phyloP scores from a whole-genome alignment of 208 protist species.

The Trypanosoma melophagium region DNA sequence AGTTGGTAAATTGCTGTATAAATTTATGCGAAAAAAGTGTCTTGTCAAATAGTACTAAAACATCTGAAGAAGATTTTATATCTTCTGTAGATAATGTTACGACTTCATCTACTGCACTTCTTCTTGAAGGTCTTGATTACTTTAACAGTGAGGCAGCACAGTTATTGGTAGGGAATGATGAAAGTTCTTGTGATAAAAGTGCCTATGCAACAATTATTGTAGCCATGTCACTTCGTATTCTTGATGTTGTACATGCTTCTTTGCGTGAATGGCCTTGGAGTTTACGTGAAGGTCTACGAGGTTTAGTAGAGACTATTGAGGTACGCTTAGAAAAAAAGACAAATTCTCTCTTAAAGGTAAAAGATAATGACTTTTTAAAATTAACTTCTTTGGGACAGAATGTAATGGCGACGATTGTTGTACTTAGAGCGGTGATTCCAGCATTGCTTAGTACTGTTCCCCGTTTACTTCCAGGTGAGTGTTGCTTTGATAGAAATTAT shows the following conservation, averaged over 20 bases:
- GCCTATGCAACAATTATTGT: slow-evolving; percentile 4
- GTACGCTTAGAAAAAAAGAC: neutral
- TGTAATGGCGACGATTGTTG: slow-evolving; percentile 40
- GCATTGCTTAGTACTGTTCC: slow-evolving; percentile 34
- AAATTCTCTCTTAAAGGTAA: neutral
- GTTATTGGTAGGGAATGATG: neutral
- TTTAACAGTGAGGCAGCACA: neutral
- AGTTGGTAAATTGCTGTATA: slow-evolving; percentile 21
- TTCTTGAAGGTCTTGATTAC: slow-evolving; percentile 23
- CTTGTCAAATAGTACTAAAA: neutral
- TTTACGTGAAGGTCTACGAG: neutral
- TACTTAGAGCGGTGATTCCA: slow-evolving; percentile 35
- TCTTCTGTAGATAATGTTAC: neutral
- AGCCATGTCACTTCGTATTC: slow-evolving; percentile 11
- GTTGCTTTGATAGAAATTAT: slow-evolving; percentile 26
- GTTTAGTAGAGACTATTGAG: neutral
- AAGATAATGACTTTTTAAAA: neutral
- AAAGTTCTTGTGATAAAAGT: neutral
- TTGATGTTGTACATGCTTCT: slow-evolving; percentile 11
- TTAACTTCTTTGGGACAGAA: slow-evolving; percentile 35
- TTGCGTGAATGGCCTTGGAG: slow-evolving; percentile 18
- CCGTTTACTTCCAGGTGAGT: slow-evolving; percentile 33
- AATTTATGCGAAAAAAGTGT: slow-evolving; percentile 4
- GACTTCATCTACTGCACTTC: neutral
- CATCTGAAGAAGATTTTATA: neutral